Conservation (phyloP, 169 alveolate genomes). For the Amoebophrya sp. region DNA sequence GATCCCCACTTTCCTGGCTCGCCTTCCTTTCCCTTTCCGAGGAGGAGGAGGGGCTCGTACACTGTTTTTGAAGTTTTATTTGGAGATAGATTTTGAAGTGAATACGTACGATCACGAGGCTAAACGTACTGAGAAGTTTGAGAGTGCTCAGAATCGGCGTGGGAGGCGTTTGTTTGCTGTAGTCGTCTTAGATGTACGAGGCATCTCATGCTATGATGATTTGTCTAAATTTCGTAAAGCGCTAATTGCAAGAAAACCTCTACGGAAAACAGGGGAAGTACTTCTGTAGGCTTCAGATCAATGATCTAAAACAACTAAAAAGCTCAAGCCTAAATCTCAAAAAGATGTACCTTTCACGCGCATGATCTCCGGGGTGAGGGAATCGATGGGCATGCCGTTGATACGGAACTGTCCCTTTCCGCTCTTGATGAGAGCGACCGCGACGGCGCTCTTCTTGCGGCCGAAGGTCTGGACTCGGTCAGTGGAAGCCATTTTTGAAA, state of each 20-base stretch:
- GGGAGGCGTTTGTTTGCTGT: too few relatives aligned
- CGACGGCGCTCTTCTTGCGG: slow-evolving; percentile 94
- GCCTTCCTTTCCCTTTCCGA: slow-evolving; percentile 20
- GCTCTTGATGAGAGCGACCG: slow-evolving; percentile 86
- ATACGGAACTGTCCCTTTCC: slow-evolving; percentile 88
- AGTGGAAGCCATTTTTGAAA: not conserved
- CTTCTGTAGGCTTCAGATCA: too few relatives aligned
- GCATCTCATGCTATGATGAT: not conserved
- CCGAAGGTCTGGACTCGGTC: slow-evolving; percentile 89
- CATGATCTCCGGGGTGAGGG: slow-evolving; percentile 81
- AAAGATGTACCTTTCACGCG: slow-evolving; percentile 33
- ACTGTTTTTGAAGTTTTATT: too few relatives aligned
- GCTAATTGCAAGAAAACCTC: not conserved
- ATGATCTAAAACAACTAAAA: too few relatives aligned
- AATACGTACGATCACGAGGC: too few relatives aligned
- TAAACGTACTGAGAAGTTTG: not conserved
- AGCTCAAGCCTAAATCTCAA: too few relatives aligned
- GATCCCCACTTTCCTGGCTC: not conserved
- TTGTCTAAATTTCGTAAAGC: not conserved
- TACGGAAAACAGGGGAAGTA: too few relatives aligned
- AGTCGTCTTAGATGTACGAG: too few relatives aligned
- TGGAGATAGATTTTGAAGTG: too few relatives aligned
- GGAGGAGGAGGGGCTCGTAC: slow-evolving; percentile 38
- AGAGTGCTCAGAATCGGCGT: too few relatives aligned
- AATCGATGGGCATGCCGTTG: slow-evolving; percentile 89